Evolutionary conservation across 2,329 filamentous ascomycete genomes (phyloP), one percentile per base, ranked within the genome.

Genomic region (Colletotrichum incanum): DNA sequence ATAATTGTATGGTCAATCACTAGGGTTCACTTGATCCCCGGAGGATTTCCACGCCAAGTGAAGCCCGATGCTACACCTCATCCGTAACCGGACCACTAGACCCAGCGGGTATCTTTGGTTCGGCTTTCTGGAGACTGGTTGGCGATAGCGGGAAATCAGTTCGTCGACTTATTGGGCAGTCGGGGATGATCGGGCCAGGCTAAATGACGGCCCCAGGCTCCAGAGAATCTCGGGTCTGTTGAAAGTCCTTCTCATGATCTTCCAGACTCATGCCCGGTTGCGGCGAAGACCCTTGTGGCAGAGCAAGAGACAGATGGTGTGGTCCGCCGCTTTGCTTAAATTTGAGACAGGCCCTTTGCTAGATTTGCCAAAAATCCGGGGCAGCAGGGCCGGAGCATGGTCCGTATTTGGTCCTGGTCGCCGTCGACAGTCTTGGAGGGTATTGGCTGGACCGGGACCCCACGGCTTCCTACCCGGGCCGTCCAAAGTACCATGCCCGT

Each of bases 291-390:
- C 69, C 70, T 72, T 59, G 68, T 45, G 64, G 56, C 50, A 67
- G 70, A 66, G 52, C 65, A 66, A 60, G 28, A 69, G 65, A 62
- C 31, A 59, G 55, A 73, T 58, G 50, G 47, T 45, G 64, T 61
- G 49, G 60, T 14, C 69, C 45, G 64, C 34, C 26, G 60, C 55
- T 65, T 65, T 70, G 70, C 69, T 72, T 63, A 71, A 63, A 68
- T 68, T 63, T 72, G 56, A 73, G 58, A 55, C 61, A 65, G 50
- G 45, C 58, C 39, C 39, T 65, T 49, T 65, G 64, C 64, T 66
- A 23, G 56, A 67, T 47, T 55, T 64, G 61, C 64, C 72, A 64
- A 54, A 62, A 75, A 75, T 75, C 73, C 72, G 73, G 73, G 73
- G 73, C 73, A 75, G 34, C 64, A 58, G 47, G 47, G 28, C 56